A percentile compares a stretch with the other conserved stretches of the same genome.
Evolutionary conservation across 2,329 filamentous ascomycete species (phyloP).

Genomic region (Cladorrhinum sp.): DNA sequence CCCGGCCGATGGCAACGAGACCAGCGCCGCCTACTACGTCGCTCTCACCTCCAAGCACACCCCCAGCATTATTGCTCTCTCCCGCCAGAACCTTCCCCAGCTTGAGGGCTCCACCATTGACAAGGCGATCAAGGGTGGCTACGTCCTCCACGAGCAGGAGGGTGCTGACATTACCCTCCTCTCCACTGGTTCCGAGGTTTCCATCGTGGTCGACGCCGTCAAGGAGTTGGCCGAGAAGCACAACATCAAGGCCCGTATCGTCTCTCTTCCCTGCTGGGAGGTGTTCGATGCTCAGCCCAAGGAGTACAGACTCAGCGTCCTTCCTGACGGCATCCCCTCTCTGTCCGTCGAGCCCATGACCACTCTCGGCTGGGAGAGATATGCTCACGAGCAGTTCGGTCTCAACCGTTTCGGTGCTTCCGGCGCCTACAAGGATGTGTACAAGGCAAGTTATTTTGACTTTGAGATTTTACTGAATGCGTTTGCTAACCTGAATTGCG

Average conservation of each 20-base stretch:
- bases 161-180: constrained; percentile 85
- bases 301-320: constrained; percentile 89
- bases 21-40: constrained; percentile 94
- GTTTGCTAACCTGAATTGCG: constrained; percentile 30
- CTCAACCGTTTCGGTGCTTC: constrained; percentile 98
- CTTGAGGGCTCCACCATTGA: constrained; percentile 91
- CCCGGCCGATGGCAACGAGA: constrained; percentile 97
- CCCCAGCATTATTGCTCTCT: constrained; percentile 89
- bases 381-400: constrained; percentile 98
- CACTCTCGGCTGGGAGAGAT: constrained; percentile 98
- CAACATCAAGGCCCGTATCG: constrained; percentile 82
- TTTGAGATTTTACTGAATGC: neutral
- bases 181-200: constrained; percentile 93
- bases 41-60: constrained; percentile 86
- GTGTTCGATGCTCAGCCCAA: constrained; percentile 92
- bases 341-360: constrained; percentile 95
- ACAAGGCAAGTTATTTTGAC: constrained; percentile 61
- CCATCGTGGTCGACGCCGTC: constrained; percentile 87
- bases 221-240: constrained; percentile 89
- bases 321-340: constrained; percentile 90
- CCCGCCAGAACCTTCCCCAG: constrained; percentile 97
- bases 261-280: constrained; percentile 95
- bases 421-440: constrained; percentile 95
- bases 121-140: constrained; percentile 90
- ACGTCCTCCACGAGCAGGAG: constrained; percentile 81